phyloP scores from a whole-genome alignment of 345 rosid species.

The Lumnitzera littorea region DNA sequence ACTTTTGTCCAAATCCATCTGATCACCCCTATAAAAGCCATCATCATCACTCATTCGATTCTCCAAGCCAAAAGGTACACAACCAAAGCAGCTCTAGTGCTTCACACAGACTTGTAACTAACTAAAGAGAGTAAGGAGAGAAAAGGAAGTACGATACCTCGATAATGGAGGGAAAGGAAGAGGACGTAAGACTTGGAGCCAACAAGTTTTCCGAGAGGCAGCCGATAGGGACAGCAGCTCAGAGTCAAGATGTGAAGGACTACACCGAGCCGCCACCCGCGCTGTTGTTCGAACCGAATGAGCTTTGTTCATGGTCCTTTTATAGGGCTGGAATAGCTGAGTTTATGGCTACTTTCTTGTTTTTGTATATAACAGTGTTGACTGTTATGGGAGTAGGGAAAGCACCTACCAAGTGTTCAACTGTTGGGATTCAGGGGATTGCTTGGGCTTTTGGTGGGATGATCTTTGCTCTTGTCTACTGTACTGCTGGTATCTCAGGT shows the following conservation, averaged over 20 bases:
- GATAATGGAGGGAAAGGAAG: conserved; percentile 15
- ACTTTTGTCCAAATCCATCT: no score
- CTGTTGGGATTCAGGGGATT: conserved; percentile 17
- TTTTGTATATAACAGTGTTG: conserved; percentile 5
- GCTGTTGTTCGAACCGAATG: conserved; percentile 7
- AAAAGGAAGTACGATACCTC: background rate
- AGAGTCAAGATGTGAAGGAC: conserved; percentile 10
- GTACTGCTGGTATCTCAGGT: conserved; percentile 19
- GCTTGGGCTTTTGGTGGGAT: conserved; percentile 20
- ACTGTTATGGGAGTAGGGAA: conserved; percentile 17
- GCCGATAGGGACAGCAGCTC: conserved; percentile 15
- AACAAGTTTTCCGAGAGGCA: conserved; percentile 18
- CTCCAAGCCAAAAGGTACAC: no score
- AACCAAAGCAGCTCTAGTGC: no score
- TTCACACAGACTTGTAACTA: no score
- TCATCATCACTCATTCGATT: no score
- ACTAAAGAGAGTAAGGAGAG: no score
- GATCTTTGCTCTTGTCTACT: conserved; percentile 17
- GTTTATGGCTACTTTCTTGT: conserved; percentile 9
- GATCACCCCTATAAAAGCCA: no score
- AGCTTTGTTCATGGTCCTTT: conserved; percentile 9
- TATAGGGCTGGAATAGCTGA: conserved; percentile 10
- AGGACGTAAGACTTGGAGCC: conserved; percentile 22
- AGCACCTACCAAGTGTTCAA: conserved; percentile 9
- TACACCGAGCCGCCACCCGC: conserved; percentile 14